phyloP scores from a whole-genome alignment of 2,329 filamentous ascomycete genomes.

The Venturia aucupariae region DNA sequence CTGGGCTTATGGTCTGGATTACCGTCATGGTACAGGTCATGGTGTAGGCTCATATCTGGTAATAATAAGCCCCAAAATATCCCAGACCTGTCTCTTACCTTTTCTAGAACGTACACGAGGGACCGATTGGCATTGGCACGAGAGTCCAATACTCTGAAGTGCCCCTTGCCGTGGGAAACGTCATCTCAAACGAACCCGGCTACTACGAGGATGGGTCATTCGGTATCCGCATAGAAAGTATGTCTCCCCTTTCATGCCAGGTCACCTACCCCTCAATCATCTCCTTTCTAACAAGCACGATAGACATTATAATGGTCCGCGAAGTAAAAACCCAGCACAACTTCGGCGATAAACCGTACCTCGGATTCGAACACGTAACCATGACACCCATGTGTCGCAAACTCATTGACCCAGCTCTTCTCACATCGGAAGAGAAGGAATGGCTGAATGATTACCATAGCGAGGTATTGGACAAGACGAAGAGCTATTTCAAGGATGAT shows the following conservation, averaged over 20 bases:
- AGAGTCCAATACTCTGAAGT: conserved; percentile 88
- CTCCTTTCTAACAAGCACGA: conserved; percentile 11
- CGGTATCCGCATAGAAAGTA: conserved; percentile 87
- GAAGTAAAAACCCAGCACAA: conserved; percentile 79
- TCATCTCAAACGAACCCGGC: conserved; percentile 90
- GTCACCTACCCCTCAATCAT: conserved; percentile 15
- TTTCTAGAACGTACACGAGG: conserved; percentile 79
- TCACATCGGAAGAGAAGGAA: conserved; percentile 64
- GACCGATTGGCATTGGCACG: conserved; percentile 91
- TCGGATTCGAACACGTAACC: conserved; percentile 94
- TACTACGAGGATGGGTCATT: conserved; percentile 96
- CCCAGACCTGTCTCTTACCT: conserved; percentile 25
- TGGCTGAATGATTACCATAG: conserved; percentile 85
- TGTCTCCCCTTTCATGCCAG: conserved; percentile 18
- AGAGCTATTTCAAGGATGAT: conserved; percentile 64
- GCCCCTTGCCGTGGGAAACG: conserved; percentile 79
- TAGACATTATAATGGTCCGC: conserved; percentile 76
- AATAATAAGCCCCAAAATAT: not conserved
- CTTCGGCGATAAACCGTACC: conserved; percentile 88
- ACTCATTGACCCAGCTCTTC: conserved; percentile 64
- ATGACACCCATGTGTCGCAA: conserved; percentile 93
- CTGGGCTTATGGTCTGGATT: conserved; percentile 90
- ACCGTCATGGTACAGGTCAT: conserved; percentile 92
- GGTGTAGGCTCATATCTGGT: conserved; percentile 81
- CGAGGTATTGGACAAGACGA: conserved; percentile 75